A percentile compares a stretch with the other conserved stretches of the same genome.
Conservation (phyloP, 2,329 filamentous ascomycete genomes). For the Chalaropsis ovoidea region DNA sequence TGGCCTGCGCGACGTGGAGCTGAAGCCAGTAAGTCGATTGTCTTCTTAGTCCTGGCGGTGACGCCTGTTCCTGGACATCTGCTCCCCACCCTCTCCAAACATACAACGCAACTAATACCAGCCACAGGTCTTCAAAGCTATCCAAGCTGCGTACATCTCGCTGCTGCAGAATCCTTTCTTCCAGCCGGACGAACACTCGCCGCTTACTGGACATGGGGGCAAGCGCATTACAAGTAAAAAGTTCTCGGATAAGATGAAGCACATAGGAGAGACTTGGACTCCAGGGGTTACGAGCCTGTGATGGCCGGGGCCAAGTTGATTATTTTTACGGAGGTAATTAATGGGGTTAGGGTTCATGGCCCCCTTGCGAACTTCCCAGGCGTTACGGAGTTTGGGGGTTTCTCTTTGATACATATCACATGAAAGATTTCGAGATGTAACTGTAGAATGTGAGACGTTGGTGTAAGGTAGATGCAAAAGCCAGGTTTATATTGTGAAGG, state of each 20-base stretch:
- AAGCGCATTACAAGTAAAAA: constrained; percentile 69
- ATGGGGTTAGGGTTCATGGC: constrained; percentile 21
- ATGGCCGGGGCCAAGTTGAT: constrained; percentile 26
- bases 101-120: background rate
- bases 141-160: constrained; percentile 85
- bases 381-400: constrained; percentile 26
- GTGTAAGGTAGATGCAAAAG: background rate
- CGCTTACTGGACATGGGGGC: constrained; percentile 43
- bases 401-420: background rate
- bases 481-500: constrained; percentile 7
- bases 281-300: constrained; percentile 58
- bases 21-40: constrained; percentile 52
- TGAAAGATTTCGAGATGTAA: background rate
- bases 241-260: constrained; percentile 72
- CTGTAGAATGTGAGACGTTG: background rate
- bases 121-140: constrained; percentile 60
- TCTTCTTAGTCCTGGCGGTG: background rate
- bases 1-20: constrained; percentile 72
- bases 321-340: background rate
- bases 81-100: background rate
- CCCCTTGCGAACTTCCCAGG: constrained; percentile 28
- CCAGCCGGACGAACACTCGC: constrained; percentile 72
- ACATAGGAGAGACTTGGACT: constrained; percentile 76
- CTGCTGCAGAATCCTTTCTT: constrained; percentile 93
- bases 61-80: constrained; percentile 35